A percentile compares a stretch with the other conserved stretches of the same genome.
These are phyloP conservation scores for Penstemon davidsonii DNA, from an alignment of 257 asterid genomes.

Conservation along the genomic window DNA sequence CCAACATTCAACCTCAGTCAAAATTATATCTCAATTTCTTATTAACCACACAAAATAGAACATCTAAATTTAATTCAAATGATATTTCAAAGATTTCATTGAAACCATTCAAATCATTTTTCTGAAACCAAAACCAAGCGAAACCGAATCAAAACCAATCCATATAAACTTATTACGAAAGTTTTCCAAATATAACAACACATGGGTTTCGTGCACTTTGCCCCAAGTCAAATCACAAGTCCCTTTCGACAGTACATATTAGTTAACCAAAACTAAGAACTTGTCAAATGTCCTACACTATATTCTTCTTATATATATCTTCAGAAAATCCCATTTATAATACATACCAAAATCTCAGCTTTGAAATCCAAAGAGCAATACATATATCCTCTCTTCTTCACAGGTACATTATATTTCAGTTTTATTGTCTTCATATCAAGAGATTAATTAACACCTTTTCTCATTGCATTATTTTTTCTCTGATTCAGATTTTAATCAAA, in stretches of 20 bases:
- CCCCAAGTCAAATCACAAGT: constrained; percentile 18
- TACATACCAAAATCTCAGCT: constrained; percentile 19
- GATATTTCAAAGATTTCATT: no score
- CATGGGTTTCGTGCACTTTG: no score
- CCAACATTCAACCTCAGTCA: no score
- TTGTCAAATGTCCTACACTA: constrained; percentile 25
- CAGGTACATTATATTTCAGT: constrained; percentile 19
- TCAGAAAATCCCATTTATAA: constrained; percentile 18
- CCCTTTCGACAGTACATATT: constrained; percentile 54
- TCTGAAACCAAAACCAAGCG: no score
- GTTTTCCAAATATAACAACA: no score
- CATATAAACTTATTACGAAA: no score
- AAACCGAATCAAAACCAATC: no score
- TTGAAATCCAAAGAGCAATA: constrained; percentile 4
- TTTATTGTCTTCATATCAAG: neutral
- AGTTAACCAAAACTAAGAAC: constrained; percentile 61
- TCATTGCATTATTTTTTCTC: neutral
- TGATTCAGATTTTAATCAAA: constrained; percentile 25
- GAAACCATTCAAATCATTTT: no score
- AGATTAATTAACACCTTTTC: no score
- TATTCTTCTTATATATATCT: constrained; percentile 40
- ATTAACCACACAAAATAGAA: no score
- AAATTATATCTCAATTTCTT: no score
- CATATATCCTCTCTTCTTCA: neutral
- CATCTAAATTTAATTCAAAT: no score